phyloP scores from a whole-genome alignment of 108 stramenopile genomes.

The Cyclotella cryptica region DNA sequence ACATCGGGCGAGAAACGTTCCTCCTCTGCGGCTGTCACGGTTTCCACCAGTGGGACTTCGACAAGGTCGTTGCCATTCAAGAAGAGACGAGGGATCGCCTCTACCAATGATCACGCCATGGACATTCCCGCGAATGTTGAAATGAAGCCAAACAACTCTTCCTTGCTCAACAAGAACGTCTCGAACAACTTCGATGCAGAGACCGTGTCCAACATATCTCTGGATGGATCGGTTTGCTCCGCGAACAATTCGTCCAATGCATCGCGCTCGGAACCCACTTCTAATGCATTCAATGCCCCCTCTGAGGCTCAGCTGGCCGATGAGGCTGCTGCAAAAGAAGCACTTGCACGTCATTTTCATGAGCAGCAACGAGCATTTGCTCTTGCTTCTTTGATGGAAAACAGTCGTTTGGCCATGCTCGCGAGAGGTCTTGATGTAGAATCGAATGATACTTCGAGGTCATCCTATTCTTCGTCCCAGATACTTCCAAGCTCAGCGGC shows the following conservation, averaged over 20 bases:
- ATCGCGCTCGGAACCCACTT: not conserved
- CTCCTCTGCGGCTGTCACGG: conserved; percentile 36
- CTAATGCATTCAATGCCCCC: conserved; percentile 21
- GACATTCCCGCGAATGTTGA: conserved; percentile 40
- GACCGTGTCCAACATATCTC: conserved; percentile 26
- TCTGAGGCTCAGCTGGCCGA: conserved; percentile 29
- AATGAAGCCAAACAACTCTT: conserved; percentile 21
- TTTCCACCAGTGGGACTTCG: conserved; percentile 32
- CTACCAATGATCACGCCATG: not conserved
- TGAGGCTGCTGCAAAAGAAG: conserved; percentile 55
- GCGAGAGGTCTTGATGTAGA: conserved; percentile 28
- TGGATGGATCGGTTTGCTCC: conserved; percentile 19
- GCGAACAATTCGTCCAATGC: not conserved
- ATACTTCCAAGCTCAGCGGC: not conserved
- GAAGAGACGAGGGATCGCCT: conserved; percentile 31
- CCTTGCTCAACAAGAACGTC: not conserved
- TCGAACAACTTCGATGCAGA: not conserved
- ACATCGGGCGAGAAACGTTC: conserved; percentile 17
- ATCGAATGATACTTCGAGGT: not conserved
- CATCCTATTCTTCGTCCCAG: not conserved
- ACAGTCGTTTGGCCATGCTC: conserved; percentile 40
- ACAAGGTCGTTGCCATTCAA: conserved; percentile 43
- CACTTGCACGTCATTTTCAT: conserved; percentile 48
- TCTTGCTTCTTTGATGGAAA: conserved; percentile 43
- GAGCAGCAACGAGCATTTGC: conserved; percentile 41